phyloP scores from a whole-genome alignment of 495 filamentous ascomycete species.

The Cercophora scortea region DNA sequence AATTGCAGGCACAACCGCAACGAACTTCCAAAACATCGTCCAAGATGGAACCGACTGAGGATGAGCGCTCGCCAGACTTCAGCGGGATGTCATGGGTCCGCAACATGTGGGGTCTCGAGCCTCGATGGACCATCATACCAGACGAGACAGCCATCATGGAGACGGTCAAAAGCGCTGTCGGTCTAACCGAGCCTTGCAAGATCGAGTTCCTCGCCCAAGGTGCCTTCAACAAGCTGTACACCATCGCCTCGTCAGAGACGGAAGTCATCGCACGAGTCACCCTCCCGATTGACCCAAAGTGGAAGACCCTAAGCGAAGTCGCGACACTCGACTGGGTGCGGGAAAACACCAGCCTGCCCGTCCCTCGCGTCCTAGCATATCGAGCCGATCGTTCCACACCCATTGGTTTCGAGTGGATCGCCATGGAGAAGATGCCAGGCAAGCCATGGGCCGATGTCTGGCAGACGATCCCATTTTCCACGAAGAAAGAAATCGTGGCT shows the following conservation, averaged over 20 bases:
- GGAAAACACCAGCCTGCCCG: slow-evolving; percentile 33
- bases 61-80: too few relatives aligned
- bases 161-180: neutral
- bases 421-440: slow-evolving; percentile 14
- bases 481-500: slow-evolving; percentile 12
- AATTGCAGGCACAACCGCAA: too few relatives aligned
- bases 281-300: slow-evolving; percentile 36
- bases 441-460: slow-evolving; percentile 17
- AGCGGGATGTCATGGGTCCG: too few relatives aligned
- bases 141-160: neutral
- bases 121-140: neutral
- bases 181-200: slow-evolving; percentile 2
- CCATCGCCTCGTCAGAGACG: neutral
- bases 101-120: too few relatives aligned
- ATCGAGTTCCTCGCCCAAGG: slow-evolving; percentile 12
- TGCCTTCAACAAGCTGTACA: slow-evolving; percentile 19
- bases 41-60: too few relatives aligned
- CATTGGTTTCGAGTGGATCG: slow-evolving; percentile 27
- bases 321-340: slow-evolving; percentile 37
- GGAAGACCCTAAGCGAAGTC: slow-evolving; percentile 42
- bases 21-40: too few relatives aligned
- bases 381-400: slow-evolving; percentile 28
- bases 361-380: slow-evolving; percentile 35
- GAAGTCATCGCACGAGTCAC: slow-evolving; percentile 32
- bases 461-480: slow-evolving; percentile 12